Conservation (phyloP, 1,284 basidiomycete species). For the Ganoderma lucidum region DNA sequence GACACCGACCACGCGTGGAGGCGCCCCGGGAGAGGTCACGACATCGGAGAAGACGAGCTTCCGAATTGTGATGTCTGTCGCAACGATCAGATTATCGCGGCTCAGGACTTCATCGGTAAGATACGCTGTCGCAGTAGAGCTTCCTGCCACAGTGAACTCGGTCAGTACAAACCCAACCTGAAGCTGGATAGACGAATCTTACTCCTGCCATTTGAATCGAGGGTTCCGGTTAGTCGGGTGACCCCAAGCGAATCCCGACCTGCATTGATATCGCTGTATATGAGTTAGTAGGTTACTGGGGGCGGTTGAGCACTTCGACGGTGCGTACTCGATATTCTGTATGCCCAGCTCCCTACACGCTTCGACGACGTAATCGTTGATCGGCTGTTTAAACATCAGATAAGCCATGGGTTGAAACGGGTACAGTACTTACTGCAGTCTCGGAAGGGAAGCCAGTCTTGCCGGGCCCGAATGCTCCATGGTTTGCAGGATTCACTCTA, state of each 20-base stretch:
- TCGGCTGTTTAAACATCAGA: constrained; percentile 18
- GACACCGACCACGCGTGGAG: constrained; percentile 40
- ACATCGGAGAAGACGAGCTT: constrained; percentile 36
- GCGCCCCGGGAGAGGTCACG: constrained; percentile 7
- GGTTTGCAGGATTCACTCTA: constrained; percentile 1
- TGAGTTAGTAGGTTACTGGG: background rate
- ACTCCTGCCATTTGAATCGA: constrained; percentile 44
- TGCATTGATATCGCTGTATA: constrained; percentile 42
- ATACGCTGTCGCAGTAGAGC: constrained; percentile 51
- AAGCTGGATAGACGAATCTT: constrained; percentile 3
- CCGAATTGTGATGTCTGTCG: constrained; percentile 28
- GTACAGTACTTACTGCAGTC: constrained; percentile 21
- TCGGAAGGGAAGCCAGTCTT: constrained; percentile 30
- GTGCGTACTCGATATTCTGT: constrained; percentile 35
- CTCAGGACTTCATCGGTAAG: constrained; percentile 43
- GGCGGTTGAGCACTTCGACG: background rate
- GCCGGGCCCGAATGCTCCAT: constrained; percentile 34
- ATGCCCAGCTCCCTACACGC: constrained; percentile 37
- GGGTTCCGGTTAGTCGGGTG: constrained; percentile 36
- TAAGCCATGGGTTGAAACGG: background rate
- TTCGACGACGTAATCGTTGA: constrained; percentile 25
- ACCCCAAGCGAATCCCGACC: constrained; percentile 37
- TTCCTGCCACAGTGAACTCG: constrained; percentile 30
- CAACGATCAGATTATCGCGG: constrained; percentile 47
- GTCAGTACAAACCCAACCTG: background rate